phyloP scores from a whole-genome alignment of 1,284 basidiomycete genomes.

The Cryptococcus jaspeensis region DNA sequence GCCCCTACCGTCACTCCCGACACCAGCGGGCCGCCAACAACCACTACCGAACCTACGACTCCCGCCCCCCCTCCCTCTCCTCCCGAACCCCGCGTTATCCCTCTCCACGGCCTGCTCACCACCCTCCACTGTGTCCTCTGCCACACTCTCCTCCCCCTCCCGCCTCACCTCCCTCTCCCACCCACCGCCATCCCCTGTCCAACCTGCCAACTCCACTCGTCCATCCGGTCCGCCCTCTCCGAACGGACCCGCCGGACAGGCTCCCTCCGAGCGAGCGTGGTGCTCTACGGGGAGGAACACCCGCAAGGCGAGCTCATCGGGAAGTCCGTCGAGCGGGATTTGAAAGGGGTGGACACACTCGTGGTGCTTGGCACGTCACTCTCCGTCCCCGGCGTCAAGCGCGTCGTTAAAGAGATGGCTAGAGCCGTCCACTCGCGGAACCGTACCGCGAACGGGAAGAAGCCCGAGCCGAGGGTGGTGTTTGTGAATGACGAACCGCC shows the following conservation, averaged over 20 bases:
- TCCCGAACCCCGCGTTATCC: slow-evolving; percentile 69
- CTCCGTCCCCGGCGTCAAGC: slow-evolving; percentile 86
- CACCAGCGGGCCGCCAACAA: slow-evolving; percentile 1
- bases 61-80: background rate
- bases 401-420: slow-evolving; percentile 86
- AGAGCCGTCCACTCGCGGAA: slow-evolving; percentile 62
- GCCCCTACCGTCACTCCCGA: background rate
- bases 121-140: slow-evolving; percentile 79
- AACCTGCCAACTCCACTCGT: slow-evolving; percentile 68
- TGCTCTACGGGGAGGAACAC: slow-evolving; percentile 86
- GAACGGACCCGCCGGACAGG: slow-evolving; percentile 81
- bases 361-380: slow-evolving; percentile 89
- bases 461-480: slow-evolving; percentile 63
- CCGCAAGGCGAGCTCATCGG: slow-evolving; percentile 85
- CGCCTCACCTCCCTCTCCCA: slow-evolving; percentile 59
- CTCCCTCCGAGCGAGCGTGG: slow-evolving; percentile 77
- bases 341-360: slow-evolving; percentile 73
- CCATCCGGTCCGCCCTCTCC: slow-evolving; percentile 68
- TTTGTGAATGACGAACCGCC: slow-evolving; percentile 91
- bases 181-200: slow-evolving; percentile 70
- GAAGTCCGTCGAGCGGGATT: slow-evolving; percentile 69
- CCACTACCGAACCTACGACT: slow-evolving; percentile 7
- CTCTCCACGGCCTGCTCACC: slow-evolving; percentile 82
- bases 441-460: background rate
- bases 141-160: slow-evolving; percentile 66